phyloP scores from a whole-genome alignment of 306 rosid species.

The Ziziphus jujuba region DNA sequence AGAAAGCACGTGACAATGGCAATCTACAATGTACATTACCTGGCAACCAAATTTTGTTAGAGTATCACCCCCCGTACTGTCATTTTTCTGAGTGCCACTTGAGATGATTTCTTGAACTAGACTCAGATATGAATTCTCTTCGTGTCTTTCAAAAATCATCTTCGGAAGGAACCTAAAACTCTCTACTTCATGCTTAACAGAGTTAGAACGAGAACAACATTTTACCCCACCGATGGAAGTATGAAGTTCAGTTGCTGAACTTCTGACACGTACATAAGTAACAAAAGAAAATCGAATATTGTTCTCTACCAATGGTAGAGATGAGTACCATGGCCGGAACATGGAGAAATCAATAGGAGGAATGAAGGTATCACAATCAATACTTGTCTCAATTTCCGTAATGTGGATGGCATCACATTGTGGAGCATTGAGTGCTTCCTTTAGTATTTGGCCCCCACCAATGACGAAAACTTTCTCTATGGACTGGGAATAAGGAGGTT shows the following conservation, averaged over 20 bases:
- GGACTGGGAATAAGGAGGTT: slow-evolving; percentile 84
- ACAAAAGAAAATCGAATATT: slow-evolving; percentile 62
- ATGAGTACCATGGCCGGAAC: slow-evolving; percentile 91
- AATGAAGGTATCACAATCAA: slow-evolving; percentile 81
- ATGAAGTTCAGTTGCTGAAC: slow-evolving; percentile 44
- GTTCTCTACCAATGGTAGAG: slow-evolving; percentile 76
- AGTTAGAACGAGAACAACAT: slow-evolving; percentile 32
- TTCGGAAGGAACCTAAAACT: slow-evolving; percentile 84
- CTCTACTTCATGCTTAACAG: slow-evolving; percentile 56
- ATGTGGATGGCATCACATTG: slow-evolving; percentile 92
- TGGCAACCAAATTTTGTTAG: slow-evolving; percentile 88
- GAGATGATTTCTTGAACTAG: slow-evolving; percentile 79
- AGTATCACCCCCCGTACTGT: slow-evolving; percentile 95
- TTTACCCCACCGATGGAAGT: slow-evolving; percentile 41
- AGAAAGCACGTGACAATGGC: slow-evolving; percentile 3
- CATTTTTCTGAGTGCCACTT: slow-evolving; percentile 77
- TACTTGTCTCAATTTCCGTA: slow-evolving; percentile 74
- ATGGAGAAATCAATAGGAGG: slow-evolving; percentile 67
- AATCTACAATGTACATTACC: slow-evolving; percentile 45
- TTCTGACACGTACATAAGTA: slow-evolving; percentile 81
- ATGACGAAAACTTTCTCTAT: slow-evolving; percentile 91
- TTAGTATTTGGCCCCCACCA: slow-evolving; percentile 85
- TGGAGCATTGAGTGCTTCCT: slow-evolving; percentile 83
- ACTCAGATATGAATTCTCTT: slow-evolving; percentile 73
- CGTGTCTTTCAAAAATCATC: slow-evolving; percentile 79